Conservation (phyloP, 164 flowering plant species). For the Platanus orientalis region DNA sequence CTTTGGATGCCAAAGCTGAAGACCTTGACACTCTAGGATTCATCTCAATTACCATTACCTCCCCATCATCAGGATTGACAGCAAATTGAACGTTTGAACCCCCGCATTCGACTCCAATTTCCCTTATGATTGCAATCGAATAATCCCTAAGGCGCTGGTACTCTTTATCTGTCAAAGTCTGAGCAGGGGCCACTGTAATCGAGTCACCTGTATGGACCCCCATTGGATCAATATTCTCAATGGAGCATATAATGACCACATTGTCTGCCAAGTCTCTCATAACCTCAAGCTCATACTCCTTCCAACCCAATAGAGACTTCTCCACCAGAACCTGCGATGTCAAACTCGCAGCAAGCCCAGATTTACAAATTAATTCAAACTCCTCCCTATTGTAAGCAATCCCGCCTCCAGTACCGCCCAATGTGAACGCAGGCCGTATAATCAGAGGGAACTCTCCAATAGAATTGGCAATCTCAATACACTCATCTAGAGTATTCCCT, state of each 20-base stretch:
- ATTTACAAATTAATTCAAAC: conserved; percentile 85
- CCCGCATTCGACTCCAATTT: conserved; percentile 98
- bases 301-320: conserved; percentile 97
- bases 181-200: conserved; percentile 96
- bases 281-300: conserved; percentile 95
- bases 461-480: conserved; percentile 55
- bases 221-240: conserved; percentile 95
- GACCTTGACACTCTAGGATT: conserved; percentile 97
- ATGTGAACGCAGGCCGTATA: conserved; percentile 83
- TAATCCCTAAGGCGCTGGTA: conserved; percentile 92
- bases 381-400: conserved; percentile 94
- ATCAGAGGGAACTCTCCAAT: conserved; percentile 92
- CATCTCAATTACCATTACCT: conserved; percentile 99
- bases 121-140: conserved; percentile 84
- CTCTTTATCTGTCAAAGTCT: conserved; percentile 91
- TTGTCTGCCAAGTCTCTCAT: conserved; percentile 98
- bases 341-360: conserved; percentile 88
- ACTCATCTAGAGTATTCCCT: conserved; percentile 78
- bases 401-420: conserved; percentile 95
- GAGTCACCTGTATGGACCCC: conserved; percentile 97
- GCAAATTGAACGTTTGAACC: conserved; percentile 99
- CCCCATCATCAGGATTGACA: conserved; percentile 84
- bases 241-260: conserved; percentile 93
- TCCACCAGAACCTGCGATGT: conserved; percentile 91
- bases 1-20: conserved; percentile 96